phyloP scores from a whole-genome alignment of 1,284 basidiomycete species.

The Pisolithus thermaeus region DNA sequence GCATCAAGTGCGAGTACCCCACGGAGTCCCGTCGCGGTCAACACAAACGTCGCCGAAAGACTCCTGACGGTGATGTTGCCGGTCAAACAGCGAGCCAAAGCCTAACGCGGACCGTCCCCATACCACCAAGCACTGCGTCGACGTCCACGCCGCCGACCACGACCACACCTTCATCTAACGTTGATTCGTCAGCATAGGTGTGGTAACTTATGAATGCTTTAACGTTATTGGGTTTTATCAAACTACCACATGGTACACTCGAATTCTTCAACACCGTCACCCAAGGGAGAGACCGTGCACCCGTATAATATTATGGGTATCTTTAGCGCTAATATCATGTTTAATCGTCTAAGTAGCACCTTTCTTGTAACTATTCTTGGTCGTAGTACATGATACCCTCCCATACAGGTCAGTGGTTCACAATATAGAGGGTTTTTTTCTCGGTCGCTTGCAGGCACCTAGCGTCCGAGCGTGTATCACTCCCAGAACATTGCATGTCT shows the following conservation, averaged over 20 bases:
- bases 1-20: slow-evolving; percentile 43
- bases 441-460: too few relatives aligned
- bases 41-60: slow-evolving; percentile 38
- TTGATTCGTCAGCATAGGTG: slow-evolving; percentile 14
- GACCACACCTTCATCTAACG: slow-evolving; percentile 14
- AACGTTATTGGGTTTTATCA: not conserved
- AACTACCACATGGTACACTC: too few relatives aligned
- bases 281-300: too few relatives aligned
- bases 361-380: too few relatives aligned
- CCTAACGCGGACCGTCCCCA: slow-evolving; percentile 14
- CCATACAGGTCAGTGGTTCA: too few relatives aligned
- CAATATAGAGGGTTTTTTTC: too few relatives aligned
- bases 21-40: slow-evolving; percentile 49
- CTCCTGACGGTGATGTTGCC: slow-evolving; percentile 21
- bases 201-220: slow-evolving; percentile 6
- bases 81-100: slow-evolving; percentile 21
- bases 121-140: slow-evolving; percentile 15
- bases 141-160: not conserved
- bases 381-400: too few relatives aligned
- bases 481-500: too few relatives aligned
- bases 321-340: not conserved
- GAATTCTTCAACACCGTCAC: too few relatives aligned
- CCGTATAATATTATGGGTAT: not conserved
- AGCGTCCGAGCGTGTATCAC: too few relatives aligned
- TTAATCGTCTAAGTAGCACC: not conserved